These are phyloP conservation scores for Malassezia dermatis DNA, from an alignment of 1,284 basidiomycete genomes.

Conservation along the genomic window DNA sequence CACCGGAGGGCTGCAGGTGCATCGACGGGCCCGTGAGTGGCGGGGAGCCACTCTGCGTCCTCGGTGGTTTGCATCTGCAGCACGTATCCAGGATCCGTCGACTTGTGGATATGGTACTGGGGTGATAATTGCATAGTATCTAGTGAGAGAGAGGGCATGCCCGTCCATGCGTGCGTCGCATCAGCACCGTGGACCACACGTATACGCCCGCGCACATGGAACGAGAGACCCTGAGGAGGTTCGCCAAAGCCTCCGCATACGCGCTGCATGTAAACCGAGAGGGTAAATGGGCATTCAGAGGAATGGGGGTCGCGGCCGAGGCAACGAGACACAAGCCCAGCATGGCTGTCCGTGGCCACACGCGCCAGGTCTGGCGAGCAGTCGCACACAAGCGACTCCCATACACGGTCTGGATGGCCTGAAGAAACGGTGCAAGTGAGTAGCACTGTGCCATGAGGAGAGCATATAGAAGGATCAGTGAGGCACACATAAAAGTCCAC, in stretches of 20 bases:
- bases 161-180: background rate
- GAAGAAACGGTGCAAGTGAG: background rate
- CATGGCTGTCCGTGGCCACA: background rate
- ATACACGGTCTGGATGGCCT: background rate
- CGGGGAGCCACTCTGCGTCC: background rate
- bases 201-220: background rate
- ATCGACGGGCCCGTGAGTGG: background rate
- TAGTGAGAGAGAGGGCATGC: background rate
- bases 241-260: constrained; percentile 10
- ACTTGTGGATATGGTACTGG: background rate
- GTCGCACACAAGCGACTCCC: background rate
- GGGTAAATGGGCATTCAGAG: background rate
- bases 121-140: background rate
- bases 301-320: background rate
- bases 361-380: background rate
- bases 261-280: background rate
- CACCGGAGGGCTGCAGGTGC: background rate
- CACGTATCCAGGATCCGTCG: background rate
- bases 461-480: background rate
- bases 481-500: background rate
- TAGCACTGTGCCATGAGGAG: background rate
- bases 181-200: background rate
- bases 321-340: background rate
- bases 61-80: background rate
- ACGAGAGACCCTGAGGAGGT: background rate